Conservation (phyloP, 257 asterid species). For the Penstemon barbatus region DNA sequence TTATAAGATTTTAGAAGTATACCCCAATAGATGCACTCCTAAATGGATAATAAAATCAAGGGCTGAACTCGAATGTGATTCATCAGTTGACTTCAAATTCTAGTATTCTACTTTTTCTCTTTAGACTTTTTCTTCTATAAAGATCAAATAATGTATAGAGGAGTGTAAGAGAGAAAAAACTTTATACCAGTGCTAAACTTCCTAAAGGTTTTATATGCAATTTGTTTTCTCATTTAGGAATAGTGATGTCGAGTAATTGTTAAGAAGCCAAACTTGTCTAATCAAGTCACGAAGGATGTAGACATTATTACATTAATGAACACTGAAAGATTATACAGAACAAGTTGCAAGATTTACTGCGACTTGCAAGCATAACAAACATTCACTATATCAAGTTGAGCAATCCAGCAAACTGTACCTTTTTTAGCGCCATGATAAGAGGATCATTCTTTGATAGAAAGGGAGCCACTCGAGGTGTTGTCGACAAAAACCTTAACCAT, state of each 20-base stretch:
- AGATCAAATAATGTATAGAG: background rate
- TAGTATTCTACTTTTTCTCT: background rate
- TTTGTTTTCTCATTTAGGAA: background rate
- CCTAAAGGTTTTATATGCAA: background rate
- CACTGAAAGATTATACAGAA: background rate
- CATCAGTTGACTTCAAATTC: background rate
- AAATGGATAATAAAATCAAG: background rate
- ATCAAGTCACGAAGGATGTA: background rate
- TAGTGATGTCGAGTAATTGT: background rate
- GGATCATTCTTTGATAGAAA: constrained; percentile 47
- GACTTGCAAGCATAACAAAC: constrained; percentile 3
- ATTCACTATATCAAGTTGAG: constrained; percentile 14
- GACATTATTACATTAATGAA: background rate
- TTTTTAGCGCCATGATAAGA: constrained; percentile 69
- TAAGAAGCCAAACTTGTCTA: background rate
- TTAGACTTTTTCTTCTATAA: background rate
- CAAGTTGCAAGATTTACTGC: background rate
- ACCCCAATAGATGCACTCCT: background rate
- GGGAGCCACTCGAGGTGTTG: constrained; percentile 77
- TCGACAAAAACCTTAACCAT: constrained; percentile 80
- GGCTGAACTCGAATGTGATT: background rate
- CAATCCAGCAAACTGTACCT: constrained; percentile 44
- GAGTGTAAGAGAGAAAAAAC: background rate
- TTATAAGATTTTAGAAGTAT: background rate
- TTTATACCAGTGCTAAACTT: background rate